Conservation (phyloP, 2,329 filamentous ascomycete genomes). For the Cladorrhinum sp. region DNA sequence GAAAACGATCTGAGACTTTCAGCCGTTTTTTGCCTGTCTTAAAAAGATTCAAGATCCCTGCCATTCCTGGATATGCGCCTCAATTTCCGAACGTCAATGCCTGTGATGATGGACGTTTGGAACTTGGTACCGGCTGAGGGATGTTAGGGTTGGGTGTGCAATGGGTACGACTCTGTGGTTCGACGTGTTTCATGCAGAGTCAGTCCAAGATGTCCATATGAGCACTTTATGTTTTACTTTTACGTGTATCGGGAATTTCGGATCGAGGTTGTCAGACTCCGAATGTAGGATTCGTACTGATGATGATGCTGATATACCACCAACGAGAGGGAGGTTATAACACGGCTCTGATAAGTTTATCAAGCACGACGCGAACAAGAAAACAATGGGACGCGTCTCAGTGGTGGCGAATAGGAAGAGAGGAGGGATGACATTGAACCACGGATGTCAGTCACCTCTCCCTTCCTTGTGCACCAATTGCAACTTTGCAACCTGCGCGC, state of each 20-base stretch:
- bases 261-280: constrained; percentile 2
- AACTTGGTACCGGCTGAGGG: constrained; percentile 4
- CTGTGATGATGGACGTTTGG: constrained; percentile 10
- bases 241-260: constrained; percentile 11
- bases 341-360: neutral
- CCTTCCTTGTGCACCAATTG: neutral
- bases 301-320: neutral
- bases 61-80: constrained; percentile 27
- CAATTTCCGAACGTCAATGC: constrained; percentile 40
- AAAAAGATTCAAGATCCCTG: neutral
- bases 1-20: neutral
- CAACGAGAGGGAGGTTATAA: neutral
- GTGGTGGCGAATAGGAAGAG: neutral
- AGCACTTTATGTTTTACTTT: neutral
- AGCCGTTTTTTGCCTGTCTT: neutral
- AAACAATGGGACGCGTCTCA: neutral
- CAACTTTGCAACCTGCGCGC: neutral
- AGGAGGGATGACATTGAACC: neutral
- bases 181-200: constrained; percentile 20
- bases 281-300: neutral
- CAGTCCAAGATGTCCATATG: neutral
- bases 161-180: constrained; percentile 17
- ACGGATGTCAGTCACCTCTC: neutral
- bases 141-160: neutral
- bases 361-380: neutral